phyloP scores from a whole-genome alignment of 495 filamentous ascomycete species.

The Pseudotulostoma volvatum region DNA sequence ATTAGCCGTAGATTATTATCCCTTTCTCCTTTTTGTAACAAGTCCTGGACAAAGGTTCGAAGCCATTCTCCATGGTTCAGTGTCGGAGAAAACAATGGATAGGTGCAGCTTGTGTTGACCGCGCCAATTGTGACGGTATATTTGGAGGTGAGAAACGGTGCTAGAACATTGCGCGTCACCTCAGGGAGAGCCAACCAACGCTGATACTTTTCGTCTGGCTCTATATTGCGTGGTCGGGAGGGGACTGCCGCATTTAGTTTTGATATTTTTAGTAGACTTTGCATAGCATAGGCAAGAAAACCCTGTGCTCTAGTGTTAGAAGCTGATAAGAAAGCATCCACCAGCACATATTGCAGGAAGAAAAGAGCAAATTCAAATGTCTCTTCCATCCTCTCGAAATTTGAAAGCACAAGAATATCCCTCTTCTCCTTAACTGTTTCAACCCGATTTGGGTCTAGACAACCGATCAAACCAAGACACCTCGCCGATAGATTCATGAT shows the following conservation, averaged over 20 bases:
- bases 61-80: constrained; percentile 69
- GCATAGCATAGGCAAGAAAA: constrained; percentile 84
- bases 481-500: constrained; percentile 59
- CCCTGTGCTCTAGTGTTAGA: constrained; percentile 75
- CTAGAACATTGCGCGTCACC: constrained; percentile 56
- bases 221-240: constrained; percentile 33
- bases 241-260: constrained; percentile 45
- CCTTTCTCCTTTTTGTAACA: constrained; percentile 56
- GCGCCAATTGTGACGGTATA: constrained; percentile 51
- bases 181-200: constrained; percentile 67
- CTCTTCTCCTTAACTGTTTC: constrained; percentile 61
- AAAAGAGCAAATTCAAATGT: constrained; percentile 75
- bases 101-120: constrained; percentile 35
- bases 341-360: constrained; percentile 68
- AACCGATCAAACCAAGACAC: constrained; percentile 76
- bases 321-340: constrained; percentile 78
- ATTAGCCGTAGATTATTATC: constrained; percentile 47
- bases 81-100: constrained; percentile 55
- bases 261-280: constrained; percentile 67
- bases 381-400: constrained; percentile 66
- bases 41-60: constrained; percentile 58
- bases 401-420: constrained; percentile 67
- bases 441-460: constrained; percentile 76
- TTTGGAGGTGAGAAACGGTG: constrained; percentile 67
- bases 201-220: constrained; percentile 38